A percentile compares a stretch with the other conserved stretches of the same genome.
phyloP scores from a whole-genome alignment of 2,329 filamentous ascomycete species.

The Iodosphaeria phyllophila region DNA sequence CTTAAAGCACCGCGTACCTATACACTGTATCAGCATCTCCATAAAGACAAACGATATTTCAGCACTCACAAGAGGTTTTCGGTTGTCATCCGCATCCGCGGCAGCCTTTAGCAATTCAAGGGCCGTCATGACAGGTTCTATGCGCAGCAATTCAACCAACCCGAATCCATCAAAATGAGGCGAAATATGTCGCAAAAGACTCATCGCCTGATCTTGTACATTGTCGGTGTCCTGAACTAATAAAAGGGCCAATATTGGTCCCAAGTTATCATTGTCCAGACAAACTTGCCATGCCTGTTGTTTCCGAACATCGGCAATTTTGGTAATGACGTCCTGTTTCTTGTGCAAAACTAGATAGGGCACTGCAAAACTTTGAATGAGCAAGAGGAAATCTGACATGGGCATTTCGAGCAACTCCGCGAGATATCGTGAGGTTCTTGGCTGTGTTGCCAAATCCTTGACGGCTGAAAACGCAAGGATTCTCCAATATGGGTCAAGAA shows the following conservation, averaged over 20 bases:
- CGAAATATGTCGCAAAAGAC: slow-evolving; percentile 48
- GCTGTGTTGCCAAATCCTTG: slow-evolving; percentile 61
- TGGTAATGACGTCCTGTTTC: slow-evolving; percentile 59
- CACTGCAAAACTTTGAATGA: slow-evolving; percentile 65
- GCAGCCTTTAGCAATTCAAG: slow-evolving; percentile 69
- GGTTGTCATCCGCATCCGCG: slow-evolving; percentile 44
- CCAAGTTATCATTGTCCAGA: slow-evolving; percentile 36
- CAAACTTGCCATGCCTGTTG: slow-evolving; percentile 37
- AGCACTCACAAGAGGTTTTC: slow-evolving; percentile 34
- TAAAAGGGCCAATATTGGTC: slow-evolving; percentile 37
- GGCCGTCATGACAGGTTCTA: slow-evolving; percentile 57
- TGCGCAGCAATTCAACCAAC: slow-evolving; percentile 49
- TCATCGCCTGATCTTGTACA: slow-evolving; percentile 47
- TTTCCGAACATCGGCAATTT: slow-evolving; percentile 62
- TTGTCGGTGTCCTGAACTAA: slow-evolving; percentile 36
- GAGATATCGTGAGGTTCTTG: slow-evolving; percentile 65
- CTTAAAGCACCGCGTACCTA: slow-evolving; percentile 29
- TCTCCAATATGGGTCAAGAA: slow-evolving; percentile 80
- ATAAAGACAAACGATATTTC: background rate
- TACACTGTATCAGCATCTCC: slow-evolving; percentile 9
- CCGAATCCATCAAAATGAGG: slow-evolving; percentile 48
- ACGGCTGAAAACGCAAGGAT: slow-evolving; percentile 67
- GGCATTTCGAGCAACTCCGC: slow-evolving; percentile 66
- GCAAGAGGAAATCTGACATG: slow-evolving; percentile 52
- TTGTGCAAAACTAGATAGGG: slow-evolving; percentile 72